Conservation (phyloP, 2,329 filamentous ascomycete genomes). For the Colletotrichum graminicola region DNA sequence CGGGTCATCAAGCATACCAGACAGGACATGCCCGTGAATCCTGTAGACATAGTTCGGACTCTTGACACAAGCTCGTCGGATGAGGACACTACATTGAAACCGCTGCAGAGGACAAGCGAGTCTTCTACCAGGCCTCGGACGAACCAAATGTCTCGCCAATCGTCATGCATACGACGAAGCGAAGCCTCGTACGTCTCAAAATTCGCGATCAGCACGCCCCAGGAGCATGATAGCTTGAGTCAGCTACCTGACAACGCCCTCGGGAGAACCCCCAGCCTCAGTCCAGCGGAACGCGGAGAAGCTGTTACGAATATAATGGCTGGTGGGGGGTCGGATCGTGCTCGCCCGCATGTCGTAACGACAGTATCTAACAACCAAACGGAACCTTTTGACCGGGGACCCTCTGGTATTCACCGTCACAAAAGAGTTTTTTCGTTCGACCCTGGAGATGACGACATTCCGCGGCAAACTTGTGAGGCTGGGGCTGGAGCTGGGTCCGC, state of each 20-base stretch:
- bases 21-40: background rate
- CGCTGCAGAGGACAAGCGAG: background rate
- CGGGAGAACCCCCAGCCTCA: background rate
- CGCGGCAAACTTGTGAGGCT: background rate
- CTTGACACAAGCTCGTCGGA: slow-evolving; percentile 3
- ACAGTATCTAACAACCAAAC: background rate
- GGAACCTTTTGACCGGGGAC: too few relatives aligned
- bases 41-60: background rate
- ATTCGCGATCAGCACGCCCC: background rate
- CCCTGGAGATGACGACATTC: slow-evolving; percentile 46
- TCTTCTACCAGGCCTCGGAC: background rate
- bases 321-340: background rate
- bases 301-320: background rate
- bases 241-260: background rate
- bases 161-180: background rate
- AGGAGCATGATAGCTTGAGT: background rate
- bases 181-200: background rate
- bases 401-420: slow-evolving; percentile 26
- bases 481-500: too few relatives aligned
- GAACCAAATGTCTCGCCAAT: background rate
- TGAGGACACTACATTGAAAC: background rate
- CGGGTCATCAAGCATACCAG: slow-evolving; percentile 13
- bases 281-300: background rate
- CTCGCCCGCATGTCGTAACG: slow-evolving; percentile 2
- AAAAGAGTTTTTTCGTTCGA: slow-evolving; percentile 49